Base-by-base conservation (phyloP, 2,329 filamentous ascomycete species). In the Curvularia eragrostidis region DNA sequence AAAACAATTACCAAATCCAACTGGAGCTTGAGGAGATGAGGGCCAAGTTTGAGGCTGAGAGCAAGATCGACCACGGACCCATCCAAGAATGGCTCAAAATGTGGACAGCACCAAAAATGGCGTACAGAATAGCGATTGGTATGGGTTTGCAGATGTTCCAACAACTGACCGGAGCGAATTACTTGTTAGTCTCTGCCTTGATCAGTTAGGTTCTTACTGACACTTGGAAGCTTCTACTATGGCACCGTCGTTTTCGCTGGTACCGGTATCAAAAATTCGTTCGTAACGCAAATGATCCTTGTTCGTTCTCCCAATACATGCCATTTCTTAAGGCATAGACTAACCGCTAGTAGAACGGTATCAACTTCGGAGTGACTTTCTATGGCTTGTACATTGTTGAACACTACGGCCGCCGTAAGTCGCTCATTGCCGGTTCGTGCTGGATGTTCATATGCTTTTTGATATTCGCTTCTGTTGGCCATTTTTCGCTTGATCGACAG, bases 91-190 rank as follows among this genome's bases (percentile, higher is more conserved):
- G 69, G 70, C 49, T 90, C 54, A 86, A 89, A 63, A 85, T 86
- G 67, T 81, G 91, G 65, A 82, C 83, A 56, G 80, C 82, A 61
- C 88, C 87, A 64, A 88, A 87, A 66, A 91, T 90, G 82, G 68
- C 85, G 5, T 86, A 89, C 72, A 81, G 88, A 26, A 85, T 85
- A 1, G 50, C 84, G 0, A 78, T 90, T 0, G 88, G 88, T 19
- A 83, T 89, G 47, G 73, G 79, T 9, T 80, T 90, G 6, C 86
- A 89, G 74, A 83, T 85, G 48, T 83, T 87, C 13, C 87, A 90
- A 73, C 88, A 90, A 71, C 78, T 90, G 6, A 89, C 87, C 1
- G 88, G 88, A 19, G 61, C 63, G 12, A 59, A 66, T 13, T 89
- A 86, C 76, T 62, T 64, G 54, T 57, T 38, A 43, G 55, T 18